Conservation (phyloP, 2,329 filamentous ascomycete genomes). For the Rasamsonia emersonii region DNA sequence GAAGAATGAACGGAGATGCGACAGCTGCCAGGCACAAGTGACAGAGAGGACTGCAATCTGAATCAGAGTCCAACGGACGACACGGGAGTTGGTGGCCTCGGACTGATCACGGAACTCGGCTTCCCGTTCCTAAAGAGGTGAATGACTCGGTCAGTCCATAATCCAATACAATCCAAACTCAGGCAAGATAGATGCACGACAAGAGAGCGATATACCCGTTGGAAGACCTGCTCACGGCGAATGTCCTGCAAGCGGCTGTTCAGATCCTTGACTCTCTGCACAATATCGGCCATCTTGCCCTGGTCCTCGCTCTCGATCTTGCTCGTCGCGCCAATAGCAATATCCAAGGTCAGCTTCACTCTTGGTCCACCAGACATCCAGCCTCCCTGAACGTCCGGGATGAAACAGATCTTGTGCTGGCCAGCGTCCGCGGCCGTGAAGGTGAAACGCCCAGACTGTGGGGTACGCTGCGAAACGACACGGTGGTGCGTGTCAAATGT, state of each 20-base stretch:
- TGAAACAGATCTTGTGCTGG: slow-evolving; percentile 93
- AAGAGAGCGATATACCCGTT: slow-evolving; percentile 68
- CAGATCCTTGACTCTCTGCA: slow-evolving; percentile 78
- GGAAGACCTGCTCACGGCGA: slow-evolving; percentile 89
- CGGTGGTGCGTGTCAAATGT: slow-evolving; percentile 97
- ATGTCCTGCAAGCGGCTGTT: slow-evolving; percentile 84
- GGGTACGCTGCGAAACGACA: slow-evolving; percentile 78
- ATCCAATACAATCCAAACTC: background rate
- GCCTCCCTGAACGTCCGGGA: slow-evolving; percentile 62
- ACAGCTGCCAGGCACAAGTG: slow-evolving; percentile 95
- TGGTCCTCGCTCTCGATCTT: slow-evolving; percentile 92
- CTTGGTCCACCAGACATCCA: slow-evolving; percentile 64
- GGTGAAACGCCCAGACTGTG: slow-evolving; percentile 73
- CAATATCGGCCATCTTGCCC: slow-evolving; percentile 82
- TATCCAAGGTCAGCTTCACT: slow-evolving; percentile 76
- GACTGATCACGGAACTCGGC: slow-evolving; percentile 98
- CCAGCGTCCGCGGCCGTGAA: slow-evolving; percentile 93
- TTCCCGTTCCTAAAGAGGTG: slow-evolving; percentile 67
- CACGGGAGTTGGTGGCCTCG: slow-evolving; percentile 81
- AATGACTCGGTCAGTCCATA: background rate
- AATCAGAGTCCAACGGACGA: slow-evolving; percentile 88
- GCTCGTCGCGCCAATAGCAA: slow-evolving; percentile 90
- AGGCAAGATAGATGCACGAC: too few relatives aligned
- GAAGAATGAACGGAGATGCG: slow-evolving; percentile 92
- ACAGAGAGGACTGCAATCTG: slow-evolving; percentile 75